Evolutionary conservation across 331 rosid species (phyloP), one percentile per base, ranked within the genome.

Genomic region (Quercus lobata): DNA sequence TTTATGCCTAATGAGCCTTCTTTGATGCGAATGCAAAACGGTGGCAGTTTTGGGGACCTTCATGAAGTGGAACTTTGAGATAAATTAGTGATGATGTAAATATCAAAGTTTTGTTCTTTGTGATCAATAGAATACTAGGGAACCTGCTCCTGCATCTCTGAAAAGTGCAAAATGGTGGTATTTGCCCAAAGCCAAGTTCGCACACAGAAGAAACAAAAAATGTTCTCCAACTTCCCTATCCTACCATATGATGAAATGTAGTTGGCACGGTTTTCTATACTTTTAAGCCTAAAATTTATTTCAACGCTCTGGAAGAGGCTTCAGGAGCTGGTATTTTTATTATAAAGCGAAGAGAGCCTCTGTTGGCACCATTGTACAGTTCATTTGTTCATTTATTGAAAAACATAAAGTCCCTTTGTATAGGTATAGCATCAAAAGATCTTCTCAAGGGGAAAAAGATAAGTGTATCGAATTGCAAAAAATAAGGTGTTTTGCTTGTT

Each of bases 11-110:
- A 78, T 35, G 89, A 82, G 41, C 81, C 87, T 34, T 77, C 92
- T 83, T 17, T 17, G 30, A 76, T 81, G 86, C 91, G 11, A 1
- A 11, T 73, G 5, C 86, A 86, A 63, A 89, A 70, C 30, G 89
- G 80, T 19, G 74, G 91, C 75, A 86, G 85, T 86, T 83, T 84
- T 76, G 90, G 91, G 44, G 94, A 89, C 77, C 98, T 95, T 78
- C 97, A 91, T n/a, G 97, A 94, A 86, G 97, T 94, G 88, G 96
- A 94, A 83, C 96, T 92, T 80, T 92, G 92, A 90, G 78, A 80
- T 61, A n/a, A 78, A 57, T 82, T 80, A 84, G 81, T 61, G 78
- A 77, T 83, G 87, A 85, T 90, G 96, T 92, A 90, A 87, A 92
- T 92, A 92, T 85, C 85, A 81, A 68, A 91, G 84, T 88, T 94